A percentile compares a stretch with the other conserved stretches of the same genome.
Evolutionary conservation across 139 green algal species (phyloP).

Genomic region (Tetratostichococcus sp.): DNA sequence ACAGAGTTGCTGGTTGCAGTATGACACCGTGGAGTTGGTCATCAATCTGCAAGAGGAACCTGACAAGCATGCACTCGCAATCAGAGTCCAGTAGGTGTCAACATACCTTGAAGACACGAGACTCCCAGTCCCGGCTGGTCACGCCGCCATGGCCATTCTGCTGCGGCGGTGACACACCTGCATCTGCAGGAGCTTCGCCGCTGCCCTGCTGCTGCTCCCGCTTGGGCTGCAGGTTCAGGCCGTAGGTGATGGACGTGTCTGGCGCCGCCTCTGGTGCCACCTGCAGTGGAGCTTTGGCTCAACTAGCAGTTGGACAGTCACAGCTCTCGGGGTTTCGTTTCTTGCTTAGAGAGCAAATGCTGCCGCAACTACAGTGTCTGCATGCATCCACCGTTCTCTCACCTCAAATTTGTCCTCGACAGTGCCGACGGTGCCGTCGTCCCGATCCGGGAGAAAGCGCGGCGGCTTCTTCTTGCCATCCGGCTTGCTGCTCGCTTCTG

Average conservation of each 20-base stretch:
- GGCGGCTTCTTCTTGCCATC: not conserved
- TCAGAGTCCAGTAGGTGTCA: too few species aligned
- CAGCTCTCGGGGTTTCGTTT: too few species aligned
- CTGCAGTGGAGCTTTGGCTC: not conserved
- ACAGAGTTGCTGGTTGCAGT: too few species aligned
- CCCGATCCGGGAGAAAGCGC: not conserved
- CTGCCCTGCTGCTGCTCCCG: not conserved
- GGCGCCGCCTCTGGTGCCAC: not conserved
- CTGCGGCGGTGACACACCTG: not conserved
- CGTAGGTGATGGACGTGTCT: not conserved
- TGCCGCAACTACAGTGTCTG: too few species aligned
- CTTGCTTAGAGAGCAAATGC: too few species aligned
- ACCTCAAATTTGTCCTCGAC: not conserved
- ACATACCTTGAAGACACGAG: not conserved
- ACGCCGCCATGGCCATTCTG: not conserved
- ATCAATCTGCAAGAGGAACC: too few species aligned
- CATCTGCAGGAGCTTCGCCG: not conserved
- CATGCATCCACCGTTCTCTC: not conserved
- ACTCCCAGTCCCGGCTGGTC: slow-evolving; percentile 4
- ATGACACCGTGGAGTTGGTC: not conserved
- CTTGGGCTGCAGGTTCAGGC: not conserved
- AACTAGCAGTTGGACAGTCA: too few species aligned
- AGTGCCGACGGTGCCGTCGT: not conserved
- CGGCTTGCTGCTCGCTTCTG: not conserved
- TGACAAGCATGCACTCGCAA: too few species aligned